Evolutionary conservation across 306 rosid species (phyloP), one percentile per base, ranked within the genome.

Genomic region (Oxytropis ochrocephala): DNA sequence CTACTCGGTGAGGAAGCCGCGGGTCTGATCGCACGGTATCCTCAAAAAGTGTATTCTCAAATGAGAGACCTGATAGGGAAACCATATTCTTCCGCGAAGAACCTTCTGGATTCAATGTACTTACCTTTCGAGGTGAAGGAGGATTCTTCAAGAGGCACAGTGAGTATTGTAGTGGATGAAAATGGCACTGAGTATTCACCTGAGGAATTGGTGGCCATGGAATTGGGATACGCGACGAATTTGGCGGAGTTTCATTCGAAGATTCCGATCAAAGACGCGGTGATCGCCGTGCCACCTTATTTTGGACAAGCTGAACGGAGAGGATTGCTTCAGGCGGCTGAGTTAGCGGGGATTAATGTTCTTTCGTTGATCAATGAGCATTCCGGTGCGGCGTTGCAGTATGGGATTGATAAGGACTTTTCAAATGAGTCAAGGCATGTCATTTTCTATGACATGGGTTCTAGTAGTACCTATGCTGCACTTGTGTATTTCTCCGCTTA

Each of bases 371-470:
- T 87, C 46, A 91, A 94, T 62, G 99, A 91, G 80, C 88, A 94
- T 77, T 91, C 97, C 3, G 99, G 99, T 12, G 99, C 99, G 1
- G 99, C 99, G 14, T 75, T 94, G 76, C 99, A 94, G 79, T 94
- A 94, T 72, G 99, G 99, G 46, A 94, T 94, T 19, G 99, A 91
- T 71, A 94, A 94, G 83, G 91, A 94, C 77, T 94, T 94, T 70
- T 81, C 96, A 0, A 94, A 94, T 44, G 95, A 66, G 66, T 81
- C 99, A 0, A 84, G 92, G 73, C 91, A 91, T 79, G 96, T 94
- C 19, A 79, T 94, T 41, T 89, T 94, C 82, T 94, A 94, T 12
- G 99, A 94, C 76, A 94, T 91, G 99, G 99, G 99, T 47, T 80
- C 99, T 6, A 86, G 88, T 85, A 91, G 96, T 75, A 87, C 95